Conservation (phyloP, 176 grass and related monocot species). For the Phragmites australis region DNA sequence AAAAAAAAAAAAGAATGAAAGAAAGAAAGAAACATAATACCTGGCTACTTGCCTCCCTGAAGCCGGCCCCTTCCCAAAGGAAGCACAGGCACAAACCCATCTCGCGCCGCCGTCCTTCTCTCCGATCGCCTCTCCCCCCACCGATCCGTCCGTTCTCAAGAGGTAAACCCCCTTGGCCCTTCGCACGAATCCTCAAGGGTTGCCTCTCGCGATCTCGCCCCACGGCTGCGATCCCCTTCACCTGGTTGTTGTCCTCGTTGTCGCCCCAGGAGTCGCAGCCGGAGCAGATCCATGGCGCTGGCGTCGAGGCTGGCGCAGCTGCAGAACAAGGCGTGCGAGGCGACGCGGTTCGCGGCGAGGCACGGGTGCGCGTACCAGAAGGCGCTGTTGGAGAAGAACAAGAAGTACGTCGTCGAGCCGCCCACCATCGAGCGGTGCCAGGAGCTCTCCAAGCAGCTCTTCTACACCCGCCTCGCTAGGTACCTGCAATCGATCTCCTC, state of each 20-base stretch:
- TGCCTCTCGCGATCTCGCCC: neutral
- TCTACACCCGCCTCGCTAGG: conserved; percentile 91
- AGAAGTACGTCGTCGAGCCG: conserved; percentile 61
- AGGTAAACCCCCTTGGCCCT: neutral
- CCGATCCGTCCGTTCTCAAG: neutral
- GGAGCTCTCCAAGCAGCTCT: conserved; percentile 93
- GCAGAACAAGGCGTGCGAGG: conserved; percentile 63
- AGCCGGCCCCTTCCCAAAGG: neutral
- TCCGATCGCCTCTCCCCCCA: conserved; percentile 7
- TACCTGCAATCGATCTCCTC: neutral
- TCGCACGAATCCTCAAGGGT: neutral
- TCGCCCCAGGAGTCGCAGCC: conserved; percentile 25
- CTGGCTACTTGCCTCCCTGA: neutral
- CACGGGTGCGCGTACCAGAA: conserved; percentile 64
- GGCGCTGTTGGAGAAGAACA: conserved; percentile 85
- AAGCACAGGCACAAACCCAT: neutral
- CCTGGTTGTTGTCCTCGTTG: neutral
- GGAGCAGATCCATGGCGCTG: conserved; percentile 59
- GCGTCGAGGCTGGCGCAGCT: conserved; percentile 64
- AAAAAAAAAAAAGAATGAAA: neutral
- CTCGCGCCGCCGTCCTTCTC: conserved; percentile 18
- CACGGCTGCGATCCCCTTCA: neutral
- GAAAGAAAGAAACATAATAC: no score
- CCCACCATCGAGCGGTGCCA: conserved; percentile 70
- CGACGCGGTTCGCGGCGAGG: conserved; percentile 47